Evolutionary conservation across 768 basidiomycete genomes (phyloP).

Genomic region (Porphyrellus cyaneotinctus): DNA sequence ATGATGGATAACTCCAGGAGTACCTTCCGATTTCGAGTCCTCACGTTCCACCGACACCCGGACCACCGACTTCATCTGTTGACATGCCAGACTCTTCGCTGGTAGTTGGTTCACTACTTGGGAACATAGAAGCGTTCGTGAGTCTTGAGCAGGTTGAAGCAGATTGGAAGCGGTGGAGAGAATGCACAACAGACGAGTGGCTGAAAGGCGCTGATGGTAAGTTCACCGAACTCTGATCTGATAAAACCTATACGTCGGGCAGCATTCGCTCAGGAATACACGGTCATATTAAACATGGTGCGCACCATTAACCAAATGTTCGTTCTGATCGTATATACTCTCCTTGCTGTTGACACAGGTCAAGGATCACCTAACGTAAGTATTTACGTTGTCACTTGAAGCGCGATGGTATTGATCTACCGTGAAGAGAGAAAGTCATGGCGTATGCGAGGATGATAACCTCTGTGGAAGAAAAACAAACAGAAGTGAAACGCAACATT

Average conservation of each 20-base stretch:
- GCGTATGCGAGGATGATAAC: conserved; percentile 19
- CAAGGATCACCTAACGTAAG: conserved; percentile 29
- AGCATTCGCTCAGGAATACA: conserved; percentile 20
- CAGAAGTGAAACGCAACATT: conserved; percentile 17
- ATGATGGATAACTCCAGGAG: conserved; percentile 7
- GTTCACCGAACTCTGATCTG: background rate
- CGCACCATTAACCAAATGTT: background rate
- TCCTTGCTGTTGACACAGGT: conserved; percentile 12
- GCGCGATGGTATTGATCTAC: conserved; percentile 1
- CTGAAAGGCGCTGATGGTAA: conserved; percentile 29
- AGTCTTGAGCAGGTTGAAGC: conserved; percentile 19
- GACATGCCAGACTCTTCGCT: conserved; percentile 3
- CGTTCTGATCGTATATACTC: background rate
- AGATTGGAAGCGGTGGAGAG: conserved; percentile 27
- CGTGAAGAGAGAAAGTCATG: conserved; percentile 20
- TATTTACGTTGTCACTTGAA: background rate
- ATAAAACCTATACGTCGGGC: background rate
- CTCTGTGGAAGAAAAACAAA: conserved; percentile 20
- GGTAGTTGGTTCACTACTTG: conserved; percentile 17
- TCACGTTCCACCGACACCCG: conserved; percentile 16
- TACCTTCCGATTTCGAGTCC: conserved; percentile 24
- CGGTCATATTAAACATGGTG: conserved; percentile 23
- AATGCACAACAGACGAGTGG: conserved; percentile 31
- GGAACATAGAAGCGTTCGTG: conserved; percentile 18
- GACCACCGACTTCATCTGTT: background rate